These are phyloP conservation scores for Mucor velutinosus DNA, from an alignment of 371 early-diverging fungal genomes.

Conservation along the genomic window DNA sequence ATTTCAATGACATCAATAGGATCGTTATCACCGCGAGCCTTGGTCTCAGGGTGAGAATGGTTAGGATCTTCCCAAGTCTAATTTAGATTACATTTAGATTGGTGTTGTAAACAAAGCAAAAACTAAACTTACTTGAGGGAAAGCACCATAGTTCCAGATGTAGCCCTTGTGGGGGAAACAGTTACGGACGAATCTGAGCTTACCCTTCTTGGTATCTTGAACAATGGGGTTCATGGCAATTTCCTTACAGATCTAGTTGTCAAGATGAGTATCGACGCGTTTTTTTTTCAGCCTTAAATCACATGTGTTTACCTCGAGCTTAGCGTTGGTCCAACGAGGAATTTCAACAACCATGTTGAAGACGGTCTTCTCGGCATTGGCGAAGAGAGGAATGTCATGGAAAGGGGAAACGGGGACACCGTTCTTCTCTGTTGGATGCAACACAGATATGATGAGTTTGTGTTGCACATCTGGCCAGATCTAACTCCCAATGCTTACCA, in stretches of 20 bases:
- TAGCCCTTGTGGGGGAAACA: slow-evolving; percentile 96
- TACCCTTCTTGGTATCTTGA: slow-evolving; percentile 95
- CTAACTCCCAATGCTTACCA: slow-evolving; percentile 50
- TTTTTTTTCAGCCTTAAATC: neutral
- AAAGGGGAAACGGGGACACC: slow-evolving; percentile 79
- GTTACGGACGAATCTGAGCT: slow-evolving; percentile 91
- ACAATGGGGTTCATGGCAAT: slow-evolving; percentile 90
- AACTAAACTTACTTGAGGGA: slow-evolving; percentile 63
- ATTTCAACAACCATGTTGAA: slow-evolving; percentile 94
- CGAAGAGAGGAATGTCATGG: slow-evolving; percentile 92
- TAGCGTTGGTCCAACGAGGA: slow-evolving; percentile 95
- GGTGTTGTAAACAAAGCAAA: neutral
- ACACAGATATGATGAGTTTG: neutral
- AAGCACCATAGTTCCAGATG: slow-evolving; percentile 96
- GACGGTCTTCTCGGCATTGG: slow-evolving; percentile 72
- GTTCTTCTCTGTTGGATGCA: slow-evolving; percentile 30
- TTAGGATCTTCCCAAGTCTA: slow-evolving; percentile 96
- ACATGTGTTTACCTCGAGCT: slow-evolving; percentile 77
- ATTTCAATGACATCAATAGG: slow-evolving; percentile 97
- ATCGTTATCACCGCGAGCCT: slow-evolving; percentile 91
- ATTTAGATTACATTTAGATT: neutral
- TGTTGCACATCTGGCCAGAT: neutral
- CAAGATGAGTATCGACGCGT: neutral
- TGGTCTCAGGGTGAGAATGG: slow-evolving; percentile 76
- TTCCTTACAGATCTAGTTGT: slow-evolving; percentile 72